phyloP scores from a whole-genome alignment of 2,329 filamentous ascomycete species.

The Sclerotinia nivalis region DNA sequence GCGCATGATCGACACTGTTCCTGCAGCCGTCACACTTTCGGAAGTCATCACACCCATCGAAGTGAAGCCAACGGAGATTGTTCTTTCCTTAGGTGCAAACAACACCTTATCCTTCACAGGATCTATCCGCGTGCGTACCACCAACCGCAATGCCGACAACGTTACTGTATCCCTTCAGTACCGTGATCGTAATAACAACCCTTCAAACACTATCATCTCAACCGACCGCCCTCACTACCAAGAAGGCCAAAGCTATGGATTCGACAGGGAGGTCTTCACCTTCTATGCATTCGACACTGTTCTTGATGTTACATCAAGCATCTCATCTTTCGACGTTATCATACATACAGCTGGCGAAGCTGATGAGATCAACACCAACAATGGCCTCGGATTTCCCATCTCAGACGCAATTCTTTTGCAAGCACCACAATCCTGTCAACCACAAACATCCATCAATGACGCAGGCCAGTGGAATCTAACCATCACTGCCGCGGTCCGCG shows the following conservation, averaged over 20 bases:
- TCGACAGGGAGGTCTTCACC: not conserved
- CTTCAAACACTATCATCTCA: not conserved
- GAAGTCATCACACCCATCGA: conserved; percentile 54
- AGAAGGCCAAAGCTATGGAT: not conserved
- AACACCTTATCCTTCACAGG: not conserved
- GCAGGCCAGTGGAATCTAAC: conserved; percentile 3
- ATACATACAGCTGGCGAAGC: not conserved
- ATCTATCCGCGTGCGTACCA: conserved; percentile 10
- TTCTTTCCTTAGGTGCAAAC: not conserved
- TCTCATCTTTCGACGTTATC: conserved; percentile 10
- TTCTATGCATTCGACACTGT: not conserved
- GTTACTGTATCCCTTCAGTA: not conserved
- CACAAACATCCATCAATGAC: not conserved
- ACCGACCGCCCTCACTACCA: not conserved
- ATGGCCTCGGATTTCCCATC: not conserved
- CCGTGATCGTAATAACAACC: not conserved
- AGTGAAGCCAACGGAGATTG: not conserved
- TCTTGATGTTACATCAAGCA: not conserved
- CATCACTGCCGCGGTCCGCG: conserved; percentile 7
- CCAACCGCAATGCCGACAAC: not conserved
- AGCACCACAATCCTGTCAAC: conserved; percentile 2
- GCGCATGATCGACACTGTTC: conserved; percentile 62
- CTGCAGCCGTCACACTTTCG: conserved; percentile 51
- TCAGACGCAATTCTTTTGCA: not conserved
- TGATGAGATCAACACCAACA: conserved; percentile 8